These are phyloP conservation scores for Geosmithia flava DNA, from an alignment of 2,329 filamentous ascomycete genomes.

Conservation along the genomic window DNA sequence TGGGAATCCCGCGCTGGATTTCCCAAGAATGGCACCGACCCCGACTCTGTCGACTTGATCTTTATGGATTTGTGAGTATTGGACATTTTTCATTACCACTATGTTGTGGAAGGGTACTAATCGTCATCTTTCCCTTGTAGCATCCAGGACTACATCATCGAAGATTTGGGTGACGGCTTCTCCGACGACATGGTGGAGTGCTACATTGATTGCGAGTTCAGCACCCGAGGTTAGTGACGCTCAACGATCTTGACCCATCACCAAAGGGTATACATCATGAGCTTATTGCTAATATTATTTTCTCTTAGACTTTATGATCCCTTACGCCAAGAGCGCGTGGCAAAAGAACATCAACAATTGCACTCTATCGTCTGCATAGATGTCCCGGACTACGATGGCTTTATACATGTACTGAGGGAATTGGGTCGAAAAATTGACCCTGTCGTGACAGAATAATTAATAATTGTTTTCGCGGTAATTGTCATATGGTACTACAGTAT, in stretches of 20 bases:
- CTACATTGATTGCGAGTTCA: constrained; percentile 26
- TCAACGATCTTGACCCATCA: background rate
- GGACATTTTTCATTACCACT: background rate
- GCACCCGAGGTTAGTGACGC: constrained; percentile 14
- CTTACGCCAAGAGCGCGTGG: constrained; percentile 24
- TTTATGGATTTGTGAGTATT: constrained; percentile 37
- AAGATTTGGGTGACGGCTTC: constrained; percentile 21
- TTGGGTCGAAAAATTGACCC: no score
- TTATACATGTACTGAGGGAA: no score
- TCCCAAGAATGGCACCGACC: constrained; percentile 23
- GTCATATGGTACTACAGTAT: no score
- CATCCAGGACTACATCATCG: constrained; percentile 23
- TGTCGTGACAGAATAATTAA: no score
- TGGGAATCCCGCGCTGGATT: constrained; percentile 37
- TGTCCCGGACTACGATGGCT: no score
- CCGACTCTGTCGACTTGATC: constrained; percentile 36
- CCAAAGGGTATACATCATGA: background rate
- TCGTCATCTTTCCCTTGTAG: constrained; percentile 7
- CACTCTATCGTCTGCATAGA: background rate
- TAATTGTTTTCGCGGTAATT: no score
- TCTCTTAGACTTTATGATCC: constrained; percentile 19
- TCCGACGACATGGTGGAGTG: constrained; percentile 19
- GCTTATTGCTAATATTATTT: constrained; percentile 1
- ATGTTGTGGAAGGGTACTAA: background rate
- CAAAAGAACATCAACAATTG: constrained; percentile 22